A percentile compares a stretch with the other conserved stretches of the same genome.
Conservation (phyloP, 2,329 filamentous ascomycete species). For the Nemania sp. region DNA sequence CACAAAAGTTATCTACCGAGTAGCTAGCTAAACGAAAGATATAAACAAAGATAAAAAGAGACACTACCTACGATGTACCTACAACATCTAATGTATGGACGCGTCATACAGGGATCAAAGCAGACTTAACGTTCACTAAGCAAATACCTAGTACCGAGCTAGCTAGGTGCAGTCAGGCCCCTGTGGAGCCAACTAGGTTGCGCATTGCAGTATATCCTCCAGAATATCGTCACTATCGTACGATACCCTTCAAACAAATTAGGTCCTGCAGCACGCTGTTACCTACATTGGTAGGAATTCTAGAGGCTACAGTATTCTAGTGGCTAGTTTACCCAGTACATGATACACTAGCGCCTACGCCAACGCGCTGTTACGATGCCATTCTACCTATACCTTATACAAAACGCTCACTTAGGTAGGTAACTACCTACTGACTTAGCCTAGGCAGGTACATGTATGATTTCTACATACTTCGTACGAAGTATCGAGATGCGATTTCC, state of each 20-base stretch:
- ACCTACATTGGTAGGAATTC: neutral
- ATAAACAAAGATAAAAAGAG: neutral
- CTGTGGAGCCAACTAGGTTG: constrained; percentile 17
- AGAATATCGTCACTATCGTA: constrained; percentile 23
- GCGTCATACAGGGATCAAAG: constrained; percentile 6
- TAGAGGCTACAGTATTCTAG: neutral
- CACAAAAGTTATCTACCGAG: too few relatives aligned
- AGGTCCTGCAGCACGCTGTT: neutral
- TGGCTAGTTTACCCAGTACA: neutral
- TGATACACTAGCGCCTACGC: too few relatives aligned
- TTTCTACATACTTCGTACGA: neutral
- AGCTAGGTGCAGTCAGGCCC: constrained; percentile 3
- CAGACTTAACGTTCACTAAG: neutral
- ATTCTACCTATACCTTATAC: too few relatives aligned
- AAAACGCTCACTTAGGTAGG: too few relatives aligned
- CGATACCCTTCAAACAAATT: constrained; percentile 11
- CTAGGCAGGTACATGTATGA: too few relatives aligned
- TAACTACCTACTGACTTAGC: too few relatives aligned
- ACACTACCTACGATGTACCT: too few relatives aligned
- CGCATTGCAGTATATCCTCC: too few relatives aligned
- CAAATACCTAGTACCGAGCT: neutral
- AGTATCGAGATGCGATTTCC: constrained; percentile 6
- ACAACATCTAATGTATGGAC: neutral
- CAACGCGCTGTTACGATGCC: too few relatives aligned
- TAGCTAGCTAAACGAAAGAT: too few relatives aligned